Evolutionary conservation across 2,329 filamentous ascomycete genomes (phyloP), one percentile per base, ranked within the genome.

Genomic region (Botrytis elliptica): DNA sequence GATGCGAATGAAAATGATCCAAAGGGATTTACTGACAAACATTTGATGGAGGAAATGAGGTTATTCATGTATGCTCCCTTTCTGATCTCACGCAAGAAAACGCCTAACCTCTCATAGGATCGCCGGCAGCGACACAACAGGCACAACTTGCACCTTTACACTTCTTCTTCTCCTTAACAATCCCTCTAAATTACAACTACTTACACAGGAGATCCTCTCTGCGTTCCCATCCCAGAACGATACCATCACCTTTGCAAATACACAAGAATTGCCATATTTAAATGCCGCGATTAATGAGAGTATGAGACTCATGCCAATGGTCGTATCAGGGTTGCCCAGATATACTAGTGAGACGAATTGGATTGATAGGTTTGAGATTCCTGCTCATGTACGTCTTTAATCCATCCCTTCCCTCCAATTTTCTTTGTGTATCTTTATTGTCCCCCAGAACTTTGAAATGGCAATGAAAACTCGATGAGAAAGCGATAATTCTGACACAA

Each of bases 161-260:
- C 38, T 70, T 29, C 67, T 70, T 29, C 67, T 70, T 12, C 67
- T 70, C 12, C 55, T 70, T 20, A 59, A 70, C 52, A 70, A 70
- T 70, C 67, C 67, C 10, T 16, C 25, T 0, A 70, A 59, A 22
- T n/a, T 60, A 9, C 33, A 70, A 29, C 20, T 25, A 8, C 38
- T 70, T 6, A 46, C 44, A 10, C 49, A 70, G 25, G 67, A 70
- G 76, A 74, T 88, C 68, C 84, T 86, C 73, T 77, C 64, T 12
- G 59, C 74, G 1, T 75, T 77, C 57, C 75, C 73, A 16, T 63
- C 66, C 4, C 74, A 65, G 22, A 40, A 75, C 16, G 72, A 76
- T n/a, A 52, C 44, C 4, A 76, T 77, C 25, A 75, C 74, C 0
- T 76, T 77, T 46, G 73, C 73, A 3, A 74, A 71, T 25, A 76